Percentiles rank a stretch among this genome's conserved stretches.
Conservation (phyloP, 148 eudicot species). For the Pharnaceum exiguum region DNA sequence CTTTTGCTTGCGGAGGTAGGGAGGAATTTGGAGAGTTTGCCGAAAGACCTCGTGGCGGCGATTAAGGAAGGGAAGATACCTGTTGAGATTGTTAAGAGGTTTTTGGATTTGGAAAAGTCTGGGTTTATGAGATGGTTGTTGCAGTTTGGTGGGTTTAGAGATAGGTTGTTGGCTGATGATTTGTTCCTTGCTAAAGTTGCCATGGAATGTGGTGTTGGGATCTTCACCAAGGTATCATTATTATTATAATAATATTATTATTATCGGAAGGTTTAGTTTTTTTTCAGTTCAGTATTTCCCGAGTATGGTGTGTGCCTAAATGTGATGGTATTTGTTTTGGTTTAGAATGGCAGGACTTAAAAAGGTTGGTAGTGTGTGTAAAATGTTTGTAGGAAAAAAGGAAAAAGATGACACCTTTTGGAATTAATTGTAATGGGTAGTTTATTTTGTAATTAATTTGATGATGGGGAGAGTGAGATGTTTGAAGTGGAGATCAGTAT, state of each 20-base stretch:
- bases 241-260: not conserved
- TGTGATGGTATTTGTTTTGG: too few relatives aligned
- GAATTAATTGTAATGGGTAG: too few relatives aligned
- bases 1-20: slow-evolving; percentile 55
- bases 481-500: too few relatives aligned
- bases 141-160: slow-evolving; percentile 75
- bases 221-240: slow-evolving; percentile 63
- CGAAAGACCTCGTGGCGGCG: slow-evolving; percentile 75
- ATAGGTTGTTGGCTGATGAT: slow-evolving; percentile 90
- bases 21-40: slow-evolving; percentile 63
- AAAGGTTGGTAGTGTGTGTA: too few relatives aligned
- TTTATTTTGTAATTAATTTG: not conserved
- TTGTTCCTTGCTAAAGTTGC: slow-evolving; percentile 70
- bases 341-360: too few relatives aligned
- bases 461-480: not conserved
- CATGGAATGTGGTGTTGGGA: slow-evolving; percentile 88
- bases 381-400: too few relatives aligned
- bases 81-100: slow-evolving; percentile 52
- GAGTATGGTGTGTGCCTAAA: too few relatives aligned
- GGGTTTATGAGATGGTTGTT: slow-evolving; percentile 64
- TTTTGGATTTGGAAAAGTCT: slow-evolving; percentile 53
- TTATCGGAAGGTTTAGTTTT: not conserved
- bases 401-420: too few relatives aligned
- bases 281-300: not conserved
- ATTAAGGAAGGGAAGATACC: slow-evolving; percentile 57